Evolutionary conservation across 2,329 filamentous ascomycete species (phyloP).

Genomic region (Epichloe sylvatica): DNA sequence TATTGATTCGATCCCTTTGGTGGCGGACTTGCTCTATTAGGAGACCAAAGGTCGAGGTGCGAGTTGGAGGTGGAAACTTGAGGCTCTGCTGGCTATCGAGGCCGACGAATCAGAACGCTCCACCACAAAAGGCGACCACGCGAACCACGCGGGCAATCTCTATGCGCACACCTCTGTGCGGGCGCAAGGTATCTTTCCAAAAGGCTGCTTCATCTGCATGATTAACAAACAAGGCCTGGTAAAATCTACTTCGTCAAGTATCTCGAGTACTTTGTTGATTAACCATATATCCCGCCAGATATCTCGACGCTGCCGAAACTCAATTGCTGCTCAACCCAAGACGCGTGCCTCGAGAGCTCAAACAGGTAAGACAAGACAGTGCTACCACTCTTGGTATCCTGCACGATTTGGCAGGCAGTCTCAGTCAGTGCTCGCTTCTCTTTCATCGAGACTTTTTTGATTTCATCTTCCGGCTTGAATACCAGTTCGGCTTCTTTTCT

Average conservation of each 20-base stretch:
- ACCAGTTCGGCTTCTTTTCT: no score
- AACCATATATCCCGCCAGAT: neutral
- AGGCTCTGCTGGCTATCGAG: neutral
- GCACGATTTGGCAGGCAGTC: neutral
- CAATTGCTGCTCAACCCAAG: neutral
- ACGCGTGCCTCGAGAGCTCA: neutral
- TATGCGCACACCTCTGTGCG: neutral
- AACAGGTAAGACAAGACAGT: neutral
- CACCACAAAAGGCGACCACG: neutral
- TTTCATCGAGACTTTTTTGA: neutral
- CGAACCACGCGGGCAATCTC: conserved; percentile 1
- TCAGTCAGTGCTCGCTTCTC: neutral
- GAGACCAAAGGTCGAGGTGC: no score
- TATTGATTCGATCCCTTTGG: no score
- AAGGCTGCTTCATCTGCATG: no score
- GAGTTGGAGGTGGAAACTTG: no score
- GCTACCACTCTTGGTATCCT: no score
- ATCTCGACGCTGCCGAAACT: neutral
- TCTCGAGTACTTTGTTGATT: neutral
- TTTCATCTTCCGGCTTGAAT: no score
- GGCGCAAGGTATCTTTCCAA: no score
- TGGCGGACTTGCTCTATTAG: no score
- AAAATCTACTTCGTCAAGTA: no score
- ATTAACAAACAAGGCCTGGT: no score
- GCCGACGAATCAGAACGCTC: no score